These are phyloP conservation scores for Hypericum perforatum DNA, from an alignment of 345 rosid species.

Conservation along the genomic window DNA sequence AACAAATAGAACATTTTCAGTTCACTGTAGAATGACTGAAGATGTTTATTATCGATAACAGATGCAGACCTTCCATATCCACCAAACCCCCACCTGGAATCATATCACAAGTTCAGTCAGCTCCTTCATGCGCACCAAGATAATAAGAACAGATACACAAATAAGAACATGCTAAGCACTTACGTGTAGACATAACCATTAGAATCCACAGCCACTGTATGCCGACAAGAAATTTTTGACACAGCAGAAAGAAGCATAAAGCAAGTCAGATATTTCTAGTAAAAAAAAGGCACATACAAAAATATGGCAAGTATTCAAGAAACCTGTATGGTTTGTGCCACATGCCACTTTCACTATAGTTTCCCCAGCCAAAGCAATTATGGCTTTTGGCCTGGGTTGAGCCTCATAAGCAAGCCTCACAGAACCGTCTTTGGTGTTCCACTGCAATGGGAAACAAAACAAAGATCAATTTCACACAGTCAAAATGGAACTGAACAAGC, in stretches of 20 bases:
- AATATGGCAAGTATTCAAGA: conserved; percentile 2
- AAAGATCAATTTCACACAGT: not conserved
- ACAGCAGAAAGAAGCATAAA: conserved; percentile 7
- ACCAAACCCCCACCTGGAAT: conserved; percentile 91
- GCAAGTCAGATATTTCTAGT: not conserved
- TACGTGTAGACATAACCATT: conserved; percentile 94
- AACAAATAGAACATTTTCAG: not conserved
- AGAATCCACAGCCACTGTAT: conserved; percentile 80
- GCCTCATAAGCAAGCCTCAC: conserved; percentile 88
- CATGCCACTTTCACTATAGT: conserved; percentile 91
- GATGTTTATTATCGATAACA: conserved; percentile 2
- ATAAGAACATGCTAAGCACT: conserved; percentile 18
- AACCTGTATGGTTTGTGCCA: conserved; percentile 95
- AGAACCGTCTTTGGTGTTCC: conserved; percentile 85
- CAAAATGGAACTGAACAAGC: too few species aligned
- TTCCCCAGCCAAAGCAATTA: conserved; percentile 64
- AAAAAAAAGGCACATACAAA: not conserved
- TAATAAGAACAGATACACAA: conserved; percentile 7
- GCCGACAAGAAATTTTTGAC: conserved; percentile 15
- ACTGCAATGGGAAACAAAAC: conserved; percentile 33
- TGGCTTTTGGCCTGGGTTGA: conserved; percentile 86
- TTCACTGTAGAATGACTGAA: not conserved
- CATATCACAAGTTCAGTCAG: conserved; percentile 12
- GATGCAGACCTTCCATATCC: conserved; percentile 92
- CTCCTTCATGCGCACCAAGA: conserved; percentile 8